Percentiles rank a stretch among this genome's conserved stretches.
Conservation (phyloP, 2,329 filamentous ascomycete genomes). For the Chaetomiaceae sp. region DNA sequence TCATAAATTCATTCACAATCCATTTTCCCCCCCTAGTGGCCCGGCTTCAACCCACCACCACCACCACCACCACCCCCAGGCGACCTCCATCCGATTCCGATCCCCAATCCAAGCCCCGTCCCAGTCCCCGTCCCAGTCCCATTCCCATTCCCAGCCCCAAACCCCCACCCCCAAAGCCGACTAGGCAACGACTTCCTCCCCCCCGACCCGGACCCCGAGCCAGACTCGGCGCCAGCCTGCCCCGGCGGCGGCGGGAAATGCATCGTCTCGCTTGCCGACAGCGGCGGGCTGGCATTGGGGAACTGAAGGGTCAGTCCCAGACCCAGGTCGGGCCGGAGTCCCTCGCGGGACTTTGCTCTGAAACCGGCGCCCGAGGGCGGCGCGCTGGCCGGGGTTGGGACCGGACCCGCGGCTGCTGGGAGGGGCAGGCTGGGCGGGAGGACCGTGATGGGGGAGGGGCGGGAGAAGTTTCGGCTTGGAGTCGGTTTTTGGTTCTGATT, state of each 20-base stretch:
- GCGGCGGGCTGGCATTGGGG: too few relatives aligned
- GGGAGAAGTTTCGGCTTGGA: background rate
- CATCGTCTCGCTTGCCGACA: background rate
- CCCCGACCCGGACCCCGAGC: too few relatives aligned
- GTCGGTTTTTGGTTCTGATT: background rate
- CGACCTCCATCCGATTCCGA: too few relatives aligned
- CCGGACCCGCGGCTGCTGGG: background rate
- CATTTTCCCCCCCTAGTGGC: too few relatives aligned
- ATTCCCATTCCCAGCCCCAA: background rate
- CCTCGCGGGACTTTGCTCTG: background rate
- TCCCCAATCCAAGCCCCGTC: background rate
- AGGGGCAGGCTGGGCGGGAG: background rate
- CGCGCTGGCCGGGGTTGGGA: background rate
- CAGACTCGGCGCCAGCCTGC: background rate
- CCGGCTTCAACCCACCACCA: background rate
- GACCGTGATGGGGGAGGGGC: background rate
- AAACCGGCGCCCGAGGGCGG: background rate
- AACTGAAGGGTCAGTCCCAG: too few relatives aligned
- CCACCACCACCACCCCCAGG: background rate
- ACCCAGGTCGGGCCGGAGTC: background rate
- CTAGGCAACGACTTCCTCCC: background rate
- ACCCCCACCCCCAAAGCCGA: background rate
- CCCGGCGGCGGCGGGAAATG: background rate
- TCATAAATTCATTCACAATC: too few relatives aligned
- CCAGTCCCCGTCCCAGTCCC: background rate